A percentile compares a stretch with the other conserved stretches of the same genome.
phyloP scores from a whole-genome alignment of 768 basidiomycete species.

The Suillus clintonianus region DNA sequence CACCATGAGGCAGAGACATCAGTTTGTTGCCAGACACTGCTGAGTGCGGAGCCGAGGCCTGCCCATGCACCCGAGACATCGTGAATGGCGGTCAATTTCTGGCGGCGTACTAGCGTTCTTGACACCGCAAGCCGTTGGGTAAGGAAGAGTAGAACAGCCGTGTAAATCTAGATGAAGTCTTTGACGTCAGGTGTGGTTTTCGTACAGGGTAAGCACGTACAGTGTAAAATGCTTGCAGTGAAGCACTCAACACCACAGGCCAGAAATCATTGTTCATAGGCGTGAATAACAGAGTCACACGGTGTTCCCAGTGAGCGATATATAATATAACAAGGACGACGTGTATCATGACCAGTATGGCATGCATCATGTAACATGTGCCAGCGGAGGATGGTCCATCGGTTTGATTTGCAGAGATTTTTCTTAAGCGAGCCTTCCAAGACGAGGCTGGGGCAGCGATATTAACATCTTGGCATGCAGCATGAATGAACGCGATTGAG shows the following conservation, averaged over 20 bases:
- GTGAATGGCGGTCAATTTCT: conserved; percentile 5
- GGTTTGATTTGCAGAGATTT: neutral
- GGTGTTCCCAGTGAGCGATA: neutral
- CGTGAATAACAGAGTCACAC: neutral
- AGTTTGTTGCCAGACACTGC: conserved; percentile 2
- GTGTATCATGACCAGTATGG: conserved; percentile 11
- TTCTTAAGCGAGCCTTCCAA: neutral
- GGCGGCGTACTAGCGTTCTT: neutral
- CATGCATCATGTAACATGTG: conserved; percentile 6
- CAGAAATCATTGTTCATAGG: neutral
- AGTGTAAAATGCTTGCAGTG: conserved; percentile 5
- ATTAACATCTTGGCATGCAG: too few relatives aligned
- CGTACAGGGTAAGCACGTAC: neutral
- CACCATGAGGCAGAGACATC: conserved; percentile 1
- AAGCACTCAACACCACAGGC: conserved; percentile 1
- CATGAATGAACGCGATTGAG: too few relatives aligned
- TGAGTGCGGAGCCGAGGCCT: conserved; percentile 5
- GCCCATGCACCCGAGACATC: conserved; percentile 8
- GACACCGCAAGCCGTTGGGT: conserved; percentile 2
- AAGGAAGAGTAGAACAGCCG: conserved; percentile 2
- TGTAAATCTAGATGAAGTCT: neutral
- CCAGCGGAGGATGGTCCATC: neutral
- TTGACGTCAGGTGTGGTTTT: too few relatives aligned
- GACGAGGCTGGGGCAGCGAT: neutral
- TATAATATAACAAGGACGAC: neutral